Conservation (phyloP, 1,139 yeast genomes). For the Hemisphaericaspora lyxosophila region DNA sequence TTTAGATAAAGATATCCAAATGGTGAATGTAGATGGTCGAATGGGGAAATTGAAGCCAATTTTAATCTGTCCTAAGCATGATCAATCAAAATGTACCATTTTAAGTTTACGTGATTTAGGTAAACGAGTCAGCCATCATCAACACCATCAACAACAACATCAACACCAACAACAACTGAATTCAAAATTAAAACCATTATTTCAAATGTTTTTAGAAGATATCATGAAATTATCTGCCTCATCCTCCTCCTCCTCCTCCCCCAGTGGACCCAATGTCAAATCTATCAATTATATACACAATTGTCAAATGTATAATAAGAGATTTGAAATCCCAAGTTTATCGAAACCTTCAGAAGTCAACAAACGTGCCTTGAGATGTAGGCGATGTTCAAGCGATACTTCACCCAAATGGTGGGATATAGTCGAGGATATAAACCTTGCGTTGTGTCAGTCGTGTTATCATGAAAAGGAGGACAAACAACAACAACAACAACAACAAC, state of each 20-base stretch:
- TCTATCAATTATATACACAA: constrained; percentile 31
- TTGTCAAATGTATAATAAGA: constrained; percentile 14
- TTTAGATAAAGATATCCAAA: constrained; percentile 18
- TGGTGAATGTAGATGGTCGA: constrained; percentile 26
- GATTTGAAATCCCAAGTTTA: constrained; percentile 11
- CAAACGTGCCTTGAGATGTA: constrained; percentile 15
- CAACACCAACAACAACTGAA: too few relatives aligned
- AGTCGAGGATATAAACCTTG: constrained; percentile 2
- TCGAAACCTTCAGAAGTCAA: background rate
- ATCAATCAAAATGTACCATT: constrained; percentile 15
- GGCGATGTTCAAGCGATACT: constrained; percentile 23
- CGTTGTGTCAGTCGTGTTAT: constrained; percentile 36
- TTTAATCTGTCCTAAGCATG: constrained; percentile 45
- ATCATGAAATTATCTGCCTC: constrained; percentile 21
- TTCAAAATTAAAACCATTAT: constrained; percentile 30
- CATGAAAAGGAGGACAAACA: constrained; percentile 15
- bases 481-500: constrained; percentile 2
- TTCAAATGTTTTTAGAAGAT: constrained; percentile 47
- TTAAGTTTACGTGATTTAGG: constrained; percentile 30
- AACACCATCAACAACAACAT: too few relatives aligned
- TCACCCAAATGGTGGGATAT: constrained; percentile 45
- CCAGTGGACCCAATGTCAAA: constrained; percentile 33
- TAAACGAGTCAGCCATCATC: constrained; percentile 32
- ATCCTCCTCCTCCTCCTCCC: constrained; percentile 12
- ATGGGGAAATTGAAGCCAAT: constrained; percentile 44